Conservation (phyloP, 2,329 filamentous ascomycete genomes). For the Hypoxylon sp. region DNA sequence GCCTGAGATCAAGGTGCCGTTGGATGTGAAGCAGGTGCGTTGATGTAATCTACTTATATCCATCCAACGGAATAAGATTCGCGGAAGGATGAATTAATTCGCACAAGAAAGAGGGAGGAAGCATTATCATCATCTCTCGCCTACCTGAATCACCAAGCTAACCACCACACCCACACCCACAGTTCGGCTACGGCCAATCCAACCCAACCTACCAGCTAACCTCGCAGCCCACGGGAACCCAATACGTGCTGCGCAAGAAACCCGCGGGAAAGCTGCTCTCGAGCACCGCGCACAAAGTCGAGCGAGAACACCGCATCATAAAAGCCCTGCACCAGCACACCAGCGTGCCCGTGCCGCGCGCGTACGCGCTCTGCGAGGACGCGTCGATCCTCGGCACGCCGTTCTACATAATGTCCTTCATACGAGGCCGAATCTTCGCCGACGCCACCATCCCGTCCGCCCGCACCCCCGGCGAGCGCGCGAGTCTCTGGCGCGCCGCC, state of each 20-base stretch:
- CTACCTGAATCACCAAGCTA: not conserved
- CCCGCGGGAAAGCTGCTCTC: conserved; percentile 93
- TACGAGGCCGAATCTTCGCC: conserved; percentile 92
- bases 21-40: conserved; percentile 87
- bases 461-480: conserved; percentile 72
- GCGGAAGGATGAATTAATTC: no score
- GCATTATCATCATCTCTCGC: not conserved
- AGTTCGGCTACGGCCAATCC: conserved; percentile 98
- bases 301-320: conserved; percentile 93
- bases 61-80: no score
- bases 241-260: conserved; percentile 96
- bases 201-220: conserved; percentile 97
- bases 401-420: conserved; percentile 97
- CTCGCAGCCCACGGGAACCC: conserved; percentile 68
- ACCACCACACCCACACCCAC: conserved; percentile 22
- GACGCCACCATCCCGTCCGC: conserved; percentile 77
- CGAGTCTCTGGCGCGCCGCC: conserved; percentile 85
- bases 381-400: conserved; percentile 80
- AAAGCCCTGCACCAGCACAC: conserved; percentile 80
- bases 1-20: conserved; percentile 82
- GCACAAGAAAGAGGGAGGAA: no score
- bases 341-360: conserved; percentile 84
- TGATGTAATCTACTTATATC: not conserved
- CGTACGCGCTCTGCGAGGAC: conserved; percentile 89
- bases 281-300: conserved; percentile 94